Evolutionary conservation across 257 asterid species (phyloP).

Genomic region (Agastache rugosa): DNA sequence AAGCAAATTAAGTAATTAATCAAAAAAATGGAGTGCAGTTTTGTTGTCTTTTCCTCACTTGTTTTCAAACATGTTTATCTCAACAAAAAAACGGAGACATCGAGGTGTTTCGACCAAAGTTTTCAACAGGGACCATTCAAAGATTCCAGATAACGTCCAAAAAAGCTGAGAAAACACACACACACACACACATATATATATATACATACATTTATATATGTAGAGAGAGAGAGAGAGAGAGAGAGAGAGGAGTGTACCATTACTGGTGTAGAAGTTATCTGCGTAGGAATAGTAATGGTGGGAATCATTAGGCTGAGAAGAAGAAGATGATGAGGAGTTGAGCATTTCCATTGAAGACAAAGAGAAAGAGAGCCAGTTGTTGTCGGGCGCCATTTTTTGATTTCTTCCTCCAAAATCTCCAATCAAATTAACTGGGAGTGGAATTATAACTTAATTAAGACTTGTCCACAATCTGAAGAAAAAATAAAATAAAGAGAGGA

Average conservation of each 20-base stretch:
- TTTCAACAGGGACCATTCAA: constrained; percentile 26
- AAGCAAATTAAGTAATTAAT: neutral
- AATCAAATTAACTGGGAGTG: too few relatives aligned
- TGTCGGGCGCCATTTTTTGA: constrained; percentile 69
- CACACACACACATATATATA: neutral
- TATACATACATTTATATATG: neutral
- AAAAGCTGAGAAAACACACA: constrained; percentile 7
- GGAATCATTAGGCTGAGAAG: constrained; percentile 47
- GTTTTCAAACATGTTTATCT: constrained; percentile 46
- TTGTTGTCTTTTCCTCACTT: constrained; percentile 49
- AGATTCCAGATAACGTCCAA: constrained; percentile 30
- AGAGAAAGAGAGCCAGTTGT: constrained; percentile 89
- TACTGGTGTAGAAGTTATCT: constrained; percentile 65
- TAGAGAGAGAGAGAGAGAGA: neutral
- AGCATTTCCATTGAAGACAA: constrained; percentile 77
- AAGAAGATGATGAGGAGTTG: constrained; percentile 49
- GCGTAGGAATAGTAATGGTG: constrained; percentile 63
- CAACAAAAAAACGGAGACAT: constrained; percentile 52
- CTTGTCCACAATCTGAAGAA: constrained; percentile 24
- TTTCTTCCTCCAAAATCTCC: neutral
- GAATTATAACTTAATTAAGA: neutral
- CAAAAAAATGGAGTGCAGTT: constrained; percentile 33
- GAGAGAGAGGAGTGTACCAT: constrained; percentile 40
- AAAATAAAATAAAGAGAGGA: neutral
- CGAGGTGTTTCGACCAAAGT: constrained; percentile 40